Percentiles rank a stretch among this genome's conserved stretches.
These are phyloP conservation scores for Daldinia caldariorum DNA, from an alignment of 495 filamentous ascomycete genomes.

Conservation along the genomic window DNA sequence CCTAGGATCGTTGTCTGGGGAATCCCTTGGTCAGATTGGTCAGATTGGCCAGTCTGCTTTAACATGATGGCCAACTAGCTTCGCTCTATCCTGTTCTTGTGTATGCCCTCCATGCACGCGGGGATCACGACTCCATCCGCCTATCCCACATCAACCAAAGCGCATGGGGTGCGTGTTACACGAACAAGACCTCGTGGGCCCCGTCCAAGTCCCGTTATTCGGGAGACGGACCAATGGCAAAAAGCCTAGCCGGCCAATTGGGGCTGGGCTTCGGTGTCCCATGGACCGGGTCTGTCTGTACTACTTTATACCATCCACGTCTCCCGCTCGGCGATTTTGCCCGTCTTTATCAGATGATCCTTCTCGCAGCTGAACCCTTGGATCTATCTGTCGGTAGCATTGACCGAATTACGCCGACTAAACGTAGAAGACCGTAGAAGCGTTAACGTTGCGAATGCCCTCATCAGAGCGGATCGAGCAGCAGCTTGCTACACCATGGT, in stretches of 20 bases:
- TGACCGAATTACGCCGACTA: constrained; percentile 25
- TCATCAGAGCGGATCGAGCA: constrained; percentile 43
- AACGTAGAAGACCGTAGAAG: constrained; percentile 3
- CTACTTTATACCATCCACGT: constrained; percentile 27
- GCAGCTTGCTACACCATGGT: constrained; percentile 48
- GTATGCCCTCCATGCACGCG: neutral
- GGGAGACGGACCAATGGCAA: constrained; percentile 16
- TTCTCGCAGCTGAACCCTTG: constrained; percentile 8
- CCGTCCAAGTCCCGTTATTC: constrained; percentile 22
- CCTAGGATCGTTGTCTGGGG: neutral
- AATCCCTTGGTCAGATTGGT: neutral
- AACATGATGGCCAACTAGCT: constrained; percentile 35
- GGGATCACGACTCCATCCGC: neutral
- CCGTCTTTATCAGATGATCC: constrained; percentile 37
- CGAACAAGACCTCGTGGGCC: constrained; percentile 28
- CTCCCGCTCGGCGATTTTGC: constrained; percentile 45
- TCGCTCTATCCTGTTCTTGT: neutral
- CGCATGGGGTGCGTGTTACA: constrained; percentile 4
- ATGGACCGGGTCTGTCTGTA: constrained; percentile 21
- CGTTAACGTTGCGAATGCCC: constrained; percentile 47
- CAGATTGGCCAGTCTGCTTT: constrained; percentile 29
- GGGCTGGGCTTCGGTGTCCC: constrained; percentile 18
- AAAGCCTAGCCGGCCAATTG: constrained; percentile 25
- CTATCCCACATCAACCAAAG: neutral
- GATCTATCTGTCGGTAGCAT: constrained; percentile 7